These are phyloP conservation scores for Pseudogymnoascus sp. DNA, from an alignment of 2,329 filamentous ascomycete genomes.

Conservation along the genomic window DNA sequence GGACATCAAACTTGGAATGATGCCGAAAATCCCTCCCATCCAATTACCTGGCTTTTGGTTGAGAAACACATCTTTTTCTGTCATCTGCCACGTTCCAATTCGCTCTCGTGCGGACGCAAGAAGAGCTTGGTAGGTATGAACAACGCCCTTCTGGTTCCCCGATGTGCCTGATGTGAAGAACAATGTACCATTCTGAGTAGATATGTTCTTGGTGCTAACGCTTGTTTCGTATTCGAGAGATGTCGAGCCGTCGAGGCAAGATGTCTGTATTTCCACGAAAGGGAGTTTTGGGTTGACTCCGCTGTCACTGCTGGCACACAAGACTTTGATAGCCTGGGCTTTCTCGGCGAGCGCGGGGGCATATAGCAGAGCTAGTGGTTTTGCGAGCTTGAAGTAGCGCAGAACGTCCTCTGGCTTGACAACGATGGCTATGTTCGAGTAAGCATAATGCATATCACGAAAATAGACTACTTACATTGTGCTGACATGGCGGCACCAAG, in stretches of 20 bases:
- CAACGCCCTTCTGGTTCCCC: conserved; percentile 18
- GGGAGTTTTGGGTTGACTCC: conserved; percentile 10
- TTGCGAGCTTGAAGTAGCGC: conserved; percentile 16
- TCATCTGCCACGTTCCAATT: conserved; percentile 19
- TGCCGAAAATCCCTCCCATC: conserved; percentile 19
- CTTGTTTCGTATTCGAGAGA: conserved; percentile 10
- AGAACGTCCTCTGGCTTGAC: conserved; percentile 18
- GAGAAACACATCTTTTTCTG: conserved; percentile 16
- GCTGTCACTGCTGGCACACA: conserved; percentile 10
- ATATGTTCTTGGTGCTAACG: not conserved
- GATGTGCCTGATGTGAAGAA: conserved; percentile 20
- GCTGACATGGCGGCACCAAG: conserved; percentile 17
- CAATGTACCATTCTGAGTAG: conserved; percentile 14
- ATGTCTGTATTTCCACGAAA: conserved; percentile 14
- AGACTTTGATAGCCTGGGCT: conserved; percentile 11
- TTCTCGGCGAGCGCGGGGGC: conserved; percentile 15
- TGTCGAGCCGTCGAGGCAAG: conserved; percentile 9
- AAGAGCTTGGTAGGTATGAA: conserved; percentile 17
- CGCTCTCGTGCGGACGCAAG: conserved; percentile 19
- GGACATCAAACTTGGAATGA: conserved; percentile 19
- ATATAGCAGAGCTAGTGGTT: conserved; percentile 17
- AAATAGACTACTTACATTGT: conserved; percentile 15
- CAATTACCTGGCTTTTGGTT: conserved; percentile 19
- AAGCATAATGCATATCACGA: conserved; percentile 1
- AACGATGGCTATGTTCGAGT: conserved; percentile 16